Conservation (phyloP, 176 grass and related monocot genomes). For the Ampelocalamus luodianensis region DNA sequence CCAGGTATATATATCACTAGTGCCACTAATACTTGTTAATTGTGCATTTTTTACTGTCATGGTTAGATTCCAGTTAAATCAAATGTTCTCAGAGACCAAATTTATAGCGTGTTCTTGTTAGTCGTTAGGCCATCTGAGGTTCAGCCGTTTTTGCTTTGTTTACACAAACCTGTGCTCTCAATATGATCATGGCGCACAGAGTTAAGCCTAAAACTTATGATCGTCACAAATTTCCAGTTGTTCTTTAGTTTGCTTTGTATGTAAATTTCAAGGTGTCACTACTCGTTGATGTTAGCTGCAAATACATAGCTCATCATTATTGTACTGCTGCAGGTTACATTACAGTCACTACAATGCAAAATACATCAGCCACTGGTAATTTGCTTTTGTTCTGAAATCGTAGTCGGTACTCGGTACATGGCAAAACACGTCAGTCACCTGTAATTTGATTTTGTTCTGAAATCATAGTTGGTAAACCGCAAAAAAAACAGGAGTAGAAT, state of each 20-base stretch:
- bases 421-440: neutral
- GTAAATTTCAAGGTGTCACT: neutral
- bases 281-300: too few species aligned
- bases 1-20: constrained; percentile 49
- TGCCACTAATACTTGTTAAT: neutral
- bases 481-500: neutral
- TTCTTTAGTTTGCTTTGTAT: neutral
- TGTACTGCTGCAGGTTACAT: neutral
- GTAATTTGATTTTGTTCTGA: constrained; percentile 1
- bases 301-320: neutral
- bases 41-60: neutral
- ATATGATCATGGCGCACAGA: neutral
- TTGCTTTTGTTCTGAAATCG: neutral
- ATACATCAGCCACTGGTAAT: neutral
- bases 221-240: neutral
- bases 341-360: neutral
- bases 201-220: neutral
- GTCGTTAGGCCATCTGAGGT: neutral
- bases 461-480: neutral
- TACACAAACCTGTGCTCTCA: neutral
- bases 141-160: constrained; percentile 4
- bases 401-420: neutral
- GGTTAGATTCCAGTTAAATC: neutral
- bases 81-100: constrained; percentile 5
- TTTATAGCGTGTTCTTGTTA: neutral